phyloP scores from a whole-genome alignment of 2,329 filamentous ascomycete genomes.

The Thermothelomyces thermophilus region DNA sequence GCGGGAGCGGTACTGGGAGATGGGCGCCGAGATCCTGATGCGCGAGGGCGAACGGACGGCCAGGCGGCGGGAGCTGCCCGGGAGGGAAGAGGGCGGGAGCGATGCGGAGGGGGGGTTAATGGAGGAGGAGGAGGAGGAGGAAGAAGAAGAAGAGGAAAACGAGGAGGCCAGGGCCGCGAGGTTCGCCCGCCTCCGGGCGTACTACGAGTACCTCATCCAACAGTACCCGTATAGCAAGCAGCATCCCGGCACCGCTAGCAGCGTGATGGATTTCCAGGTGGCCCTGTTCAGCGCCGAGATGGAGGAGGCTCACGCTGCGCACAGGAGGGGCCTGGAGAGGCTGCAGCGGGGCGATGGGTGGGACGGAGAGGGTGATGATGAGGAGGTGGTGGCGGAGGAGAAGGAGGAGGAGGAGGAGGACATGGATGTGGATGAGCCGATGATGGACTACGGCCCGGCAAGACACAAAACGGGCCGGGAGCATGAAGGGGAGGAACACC shows the following conservation, averaged over 20 bases:
- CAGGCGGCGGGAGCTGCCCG: no score
- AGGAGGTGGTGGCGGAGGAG: background rate
- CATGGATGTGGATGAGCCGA: conserved; percentile 20
- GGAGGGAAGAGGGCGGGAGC: conserved; percentile 10
- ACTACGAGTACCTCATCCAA: conserved; percentile 72
- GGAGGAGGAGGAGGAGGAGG: background rate
- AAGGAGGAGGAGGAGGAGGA: conserved; percentile 17
- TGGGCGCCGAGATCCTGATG: conserved; percentile 80
- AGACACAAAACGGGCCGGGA: conserved; percentile 17
- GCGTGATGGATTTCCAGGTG: conserved; percentile 71
- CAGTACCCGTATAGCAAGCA: conserved; percentile 65
- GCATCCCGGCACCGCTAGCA: conserved; percentile 49
- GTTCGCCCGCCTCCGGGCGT: conserved; percentile 43
- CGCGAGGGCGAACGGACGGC: conserved; percentile 41
- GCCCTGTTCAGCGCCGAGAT: conserved; percentile 77
- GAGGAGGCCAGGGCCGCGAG: conserved; percentile 30
- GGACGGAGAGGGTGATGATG: conserved; percentile 18
- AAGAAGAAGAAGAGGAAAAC: conserved; percentile 6
- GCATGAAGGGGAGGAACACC: conserved; percentile 10
- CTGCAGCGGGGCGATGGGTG: conserved; percentile 25
- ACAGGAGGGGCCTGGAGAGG: conserved; percentile 37
- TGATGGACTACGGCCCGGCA: conserved; percentile 16
- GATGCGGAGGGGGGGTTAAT: background rate
- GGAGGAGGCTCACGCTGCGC: conserved; percentile 62
- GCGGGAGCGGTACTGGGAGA: conserved; percentile 65